A percentile compares a stretch with the other conserved stretches of the same genome.
phyloP scores from a whole-genome alignment of 208 protist genomes.

The Crithidia expoeki region DNA sequence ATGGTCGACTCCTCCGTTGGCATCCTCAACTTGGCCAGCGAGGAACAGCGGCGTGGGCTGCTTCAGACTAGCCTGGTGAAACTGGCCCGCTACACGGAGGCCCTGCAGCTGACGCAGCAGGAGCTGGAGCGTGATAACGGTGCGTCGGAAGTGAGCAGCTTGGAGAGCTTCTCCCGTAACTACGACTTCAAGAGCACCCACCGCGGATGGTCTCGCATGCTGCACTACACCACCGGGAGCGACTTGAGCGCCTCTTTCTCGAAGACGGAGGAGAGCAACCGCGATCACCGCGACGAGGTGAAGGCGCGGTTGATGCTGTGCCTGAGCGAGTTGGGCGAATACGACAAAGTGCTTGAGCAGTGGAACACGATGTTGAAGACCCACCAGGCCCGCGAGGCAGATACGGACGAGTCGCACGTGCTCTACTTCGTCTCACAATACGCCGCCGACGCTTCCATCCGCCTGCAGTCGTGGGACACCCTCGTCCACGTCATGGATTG shows the following conservation, averaged over 20 bases:
- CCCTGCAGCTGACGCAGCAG: slow-evolving; percentile 64
- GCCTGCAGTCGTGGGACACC: slow-evolving; percentile 77
- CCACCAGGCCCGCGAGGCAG: slow-evolving; percentile 31
- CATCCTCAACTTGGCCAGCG: slow-evolving; percentile 70
- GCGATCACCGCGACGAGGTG: slow-evolving; percentile 50
- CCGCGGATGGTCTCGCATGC: slow-evolving; percentile 43
- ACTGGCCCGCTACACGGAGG: slow-evolving; percentile 77
- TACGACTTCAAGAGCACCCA: slow-evolving; percentile 28
- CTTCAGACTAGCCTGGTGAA: slow-evolving; percentile 83
- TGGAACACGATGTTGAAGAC: slow-evolving; percentile 53
- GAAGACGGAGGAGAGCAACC: slow-evolving; percentile 38
- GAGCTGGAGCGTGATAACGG: slow-evolving; percentile 60
- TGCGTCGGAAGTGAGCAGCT: slow-evolving; percentile 45
- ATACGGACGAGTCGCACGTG: slow-evolving; percentile 59
- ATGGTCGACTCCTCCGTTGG: slow-evolving; percentile 80
- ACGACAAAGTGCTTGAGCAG: slow-evolving; percentile 69
- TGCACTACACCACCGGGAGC: slow-evolving; percentile 45
- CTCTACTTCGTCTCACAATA: slow-evolving; percentile 79
- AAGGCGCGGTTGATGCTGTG: slow-evolving; percentile 71
- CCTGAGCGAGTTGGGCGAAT: slow-evolving; percentile 82
- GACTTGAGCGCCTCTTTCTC: slow-evolving; percentile 53
- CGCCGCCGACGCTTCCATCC: slow-evolving; percentile 84
- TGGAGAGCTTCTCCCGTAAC: slow-evolving; percentile 33
- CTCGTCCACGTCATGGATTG: slow-evolving; percentile 55
- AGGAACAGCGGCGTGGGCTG: slow-evolving; percentile 67